Conservation (phyloP, 495 filamentous ascomycete species). For the Annulohypoxylon bovei region DNA sequence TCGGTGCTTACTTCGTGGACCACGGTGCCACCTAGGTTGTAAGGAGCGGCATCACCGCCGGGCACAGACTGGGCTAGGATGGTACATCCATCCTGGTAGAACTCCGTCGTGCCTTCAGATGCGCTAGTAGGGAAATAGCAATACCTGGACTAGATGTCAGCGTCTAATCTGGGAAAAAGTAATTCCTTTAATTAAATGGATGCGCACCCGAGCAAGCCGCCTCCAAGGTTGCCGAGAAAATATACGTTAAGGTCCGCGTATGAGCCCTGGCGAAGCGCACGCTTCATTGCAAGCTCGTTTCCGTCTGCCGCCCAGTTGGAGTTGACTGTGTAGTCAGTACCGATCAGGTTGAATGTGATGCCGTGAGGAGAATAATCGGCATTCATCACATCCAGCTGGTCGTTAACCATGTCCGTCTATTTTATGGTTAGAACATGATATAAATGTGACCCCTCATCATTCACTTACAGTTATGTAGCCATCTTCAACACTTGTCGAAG, state of each 20-base stretch:
- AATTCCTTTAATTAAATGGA: neutral
- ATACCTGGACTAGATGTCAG: conserved; percentile 42
- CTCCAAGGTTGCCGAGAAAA: conserved; percentile 64
- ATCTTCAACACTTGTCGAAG: conserved; percentile 53
- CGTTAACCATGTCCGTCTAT: conserved; percentile 49
- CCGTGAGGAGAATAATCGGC: conserved; percentile 59
- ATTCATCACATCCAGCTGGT: conserved; percentile 62
- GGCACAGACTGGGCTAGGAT: conserved; percentile 65
- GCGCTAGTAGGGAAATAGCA: conserved; percentile 62
- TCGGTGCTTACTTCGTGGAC: conserved; percentile 62
- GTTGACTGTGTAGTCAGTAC: conserved; percentile 67
- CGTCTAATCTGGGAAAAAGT: neutral
- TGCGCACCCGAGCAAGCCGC: conserved; percentile 58
- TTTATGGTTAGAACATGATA: conserved; percentile 25
- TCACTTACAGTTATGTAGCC: conserved; percentile 60
- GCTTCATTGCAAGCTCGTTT: conserved; percentile 65
- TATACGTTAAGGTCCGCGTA: conserved; percentile 72
- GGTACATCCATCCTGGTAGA: conserved; percentile 67
- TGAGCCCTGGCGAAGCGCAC: conserved; percentile 65
- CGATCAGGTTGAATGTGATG: conserved; percentile 63
- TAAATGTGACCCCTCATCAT: neutral
- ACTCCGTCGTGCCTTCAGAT: conserved; percentile 47
- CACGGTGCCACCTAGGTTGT: conserved; percentile 67
- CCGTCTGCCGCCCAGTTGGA: conserved; percentile 62
- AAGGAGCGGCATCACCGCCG: conserved; percentile 59